A percentile compares a stretch with the other conserved stretches of the same genome.
Evolutionary conservation across 2,329 filamentous ascomycete genomes (phyloP).

Genomic region (Aspergillus ochraceus): DNA sequence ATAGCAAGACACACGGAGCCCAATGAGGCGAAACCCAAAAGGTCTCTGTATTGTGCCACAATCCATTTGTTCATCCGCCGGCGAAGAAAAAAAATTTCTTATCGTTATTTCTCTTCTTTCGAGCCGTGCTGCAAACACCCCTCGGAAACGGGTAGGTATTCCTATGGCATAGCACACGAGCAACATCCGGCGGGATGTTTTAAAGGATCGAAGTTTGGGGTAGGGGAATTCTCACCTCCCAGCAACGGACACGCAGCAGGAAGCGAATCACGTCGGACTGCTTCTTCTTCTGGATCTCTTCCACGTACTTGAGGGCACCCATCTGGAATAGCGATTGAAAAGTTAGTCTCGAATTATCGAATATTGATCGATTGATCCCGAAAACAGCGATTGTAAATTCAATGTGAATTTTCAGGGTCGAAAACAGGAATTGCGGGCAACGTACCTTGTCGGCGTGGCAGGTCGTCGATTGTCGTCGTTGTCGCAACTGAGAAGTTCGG

Average conservation of each 20-base stretch:
- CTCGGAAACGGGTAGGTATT: conserved; percentile 23
- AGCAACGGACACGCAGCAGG: conserved; percentile 99
- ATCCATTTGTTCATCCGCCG: conserved; percentile 32
- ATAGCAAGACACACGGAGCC: conserved; percentile 67
- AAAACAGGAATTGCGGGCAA: conserved; percentile 5
- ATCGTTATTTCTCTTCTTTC: conserved; percentile 10
- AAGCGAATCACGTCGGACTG: conserved; percentile 99
- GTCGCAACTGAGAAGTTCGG: conserved; percentile 41
- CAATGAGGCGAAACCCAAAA: conserved; percentile 11
- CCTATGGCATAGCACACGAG: conserved; percentile 37
- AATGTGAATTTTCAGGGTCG: not conserved
- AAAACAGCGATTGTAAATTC: not conserved
- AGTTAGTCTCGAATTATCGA: conserved; percentile 12
- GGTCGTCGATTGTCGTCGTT: conserved; percentile 46
- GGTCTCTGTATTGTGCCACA: conserved; percentile 47
- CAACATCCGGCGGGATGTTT: conserved; percentile 34
- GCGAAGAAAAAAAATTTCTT: conserved; percentile 14
- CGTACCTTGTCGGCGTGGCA: conserved; percentile 48
- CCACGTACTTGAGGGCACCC: conserved; percentile 99
- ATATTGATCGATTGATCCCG: not conserved
- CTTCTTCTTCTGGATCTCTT: conserved; percentile 99
- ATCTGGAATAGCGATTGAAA: conserved; percentile 58
- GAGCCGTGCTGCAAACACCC: conserved; percentile 36
- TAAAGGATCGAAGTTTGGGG: conserved; percentile 35
- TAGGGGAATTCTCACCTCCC: conserved; percentile 70